Conservation (phyloP, 2,329 filamentous ascomycete species). For the Diplodia intermedia region DNA sequence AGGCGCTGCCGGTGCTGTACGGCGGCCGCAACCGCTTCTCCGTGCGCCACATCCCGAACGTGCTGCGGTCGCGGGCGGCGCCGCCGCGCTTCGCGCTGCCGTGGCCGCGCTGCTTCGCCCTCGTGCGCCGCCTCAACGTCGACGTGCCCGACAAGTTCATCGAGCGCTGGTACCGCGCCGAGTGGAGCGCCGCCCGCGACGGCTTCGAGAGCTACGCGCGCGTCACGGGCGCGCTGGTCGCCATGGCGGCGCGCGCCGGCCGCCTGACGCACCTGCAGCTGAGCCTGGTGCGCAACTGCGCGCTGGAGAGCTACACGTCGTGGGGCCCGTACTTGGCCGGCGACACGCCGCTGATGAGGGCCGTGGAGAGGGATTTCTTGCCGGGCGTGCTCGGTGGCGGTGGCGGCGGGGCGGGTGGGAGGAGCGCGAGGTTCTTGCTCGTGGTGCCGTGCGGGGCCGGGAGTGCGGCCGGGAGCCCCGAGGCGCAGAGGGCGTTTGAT, state of each 20-base stretch:
- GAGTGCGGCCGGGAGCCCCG: not conserved
- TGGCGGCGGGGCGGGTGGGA: not conserved
- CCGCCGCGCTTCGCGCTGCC: conserved; percentile 27
- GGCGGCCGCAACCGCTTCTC: conserved; percentile 29
- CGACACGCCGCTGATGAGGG: conserved; percentile 25
- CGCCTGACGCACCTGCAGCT: conserved; percentile 24
- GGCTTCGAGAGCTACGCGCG: conserved; percentile 19
- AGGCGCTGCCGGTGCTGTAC: conserved; percentile 22
- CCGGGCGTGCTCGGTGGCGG: not conserved
- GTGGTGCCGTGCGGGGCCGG: conserved; percentile 23
- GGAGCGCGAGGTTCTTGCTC: conserved; percentile 10
- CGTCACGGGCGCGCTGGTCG: conserved; percentile 2
- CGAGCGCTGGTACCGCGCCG: conserved; percentile 12
- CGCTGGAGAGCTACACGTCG: conserved; percentile 31
- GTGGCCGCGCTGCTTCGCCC: conserved; percentile 27
- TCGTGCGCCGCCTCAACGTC: conserved; percentile 27
- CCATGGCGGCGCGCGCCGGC: not conserved
- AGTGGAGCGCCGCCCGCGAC: conserved; percentile 17
- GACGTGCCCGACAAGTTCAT: conserved; percentile 33
- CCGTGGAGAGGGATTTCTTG: conserved; percentile 8
- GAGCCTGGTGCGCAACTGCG: conserved; percentile 31
- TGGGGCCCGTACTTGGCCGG: conserved; percentile 29
- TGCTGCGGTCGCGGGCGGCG: conserved; percentile 24
- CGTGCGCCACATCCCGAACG: conserved; percentile 31
- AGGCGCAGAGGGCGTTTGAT: conserved; percentile 29